Evolutionary conservation across 208 protist species (phyloP).

Genomic region (Leishmania tropica): DNA sequence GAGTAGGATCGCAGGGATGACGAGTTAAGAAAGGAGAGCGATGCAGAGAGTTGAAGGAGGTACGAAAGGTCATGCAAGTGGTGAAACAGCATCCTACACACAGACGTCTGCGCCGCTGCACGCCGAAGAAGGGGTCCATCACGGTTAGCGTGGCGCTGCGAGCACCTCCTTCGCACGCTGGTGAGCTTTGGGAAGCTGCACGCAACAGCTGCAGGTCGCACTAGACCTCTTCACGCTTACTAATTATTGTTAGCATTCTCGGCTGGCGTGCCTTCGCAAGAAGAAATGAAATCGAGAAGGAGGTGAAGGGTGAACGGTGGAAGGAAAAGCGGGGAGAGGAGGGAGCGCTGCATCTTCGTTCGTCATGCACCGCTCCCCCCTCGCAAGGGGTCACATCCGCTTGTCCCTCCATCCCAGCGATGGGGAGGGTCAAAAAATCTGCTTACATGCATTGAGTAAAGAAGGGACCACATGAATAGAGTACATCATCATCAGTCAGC

Average conservation of each 20-base stretch:
- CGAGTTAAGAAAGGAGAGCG: not conserved
- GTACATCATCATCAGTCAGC: constrained; percentile 1
- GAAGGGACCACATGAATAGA: not conserved
- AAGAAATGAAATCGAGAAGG: not conserved
- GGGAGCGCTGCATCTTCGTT: not conserved
- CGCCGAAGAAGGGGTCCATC: not conserved
- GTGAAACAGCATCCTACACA: not conserved
- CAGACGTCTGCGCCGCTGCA: no score
- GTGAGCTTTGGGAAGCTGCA: not conserved
- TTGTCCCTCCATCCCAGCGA: not conserved
- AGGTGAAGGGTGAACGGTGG: not conserved
- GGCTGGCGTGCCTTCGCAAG: not conserved
- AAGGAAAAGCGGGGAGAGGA: not conserved
- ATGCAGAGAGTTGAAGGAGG: not conserved
- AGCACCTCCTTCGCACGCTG: not conserved
- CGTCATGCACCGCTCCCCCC: not conserved
- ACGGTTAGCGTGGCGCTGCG: not conserved
- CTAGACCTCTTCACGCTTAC: no score
- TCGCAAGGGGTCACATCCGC: not conserved
- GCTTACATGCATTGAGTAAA: not conserved
- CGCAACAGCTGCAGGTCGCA: not conserved
- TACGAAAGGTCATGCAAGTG: not conserved
- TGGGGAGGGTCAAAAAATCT: not conserved
- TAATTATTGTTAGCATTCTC: no score
- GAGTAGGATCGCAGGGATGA: not conserved